Evolutionary conservation across 768 basidiomycete genomes (phyloP), one percentile per base, ranked within the genome.

Genomic region (Gloeopeniophorella convolvens): DNA sequence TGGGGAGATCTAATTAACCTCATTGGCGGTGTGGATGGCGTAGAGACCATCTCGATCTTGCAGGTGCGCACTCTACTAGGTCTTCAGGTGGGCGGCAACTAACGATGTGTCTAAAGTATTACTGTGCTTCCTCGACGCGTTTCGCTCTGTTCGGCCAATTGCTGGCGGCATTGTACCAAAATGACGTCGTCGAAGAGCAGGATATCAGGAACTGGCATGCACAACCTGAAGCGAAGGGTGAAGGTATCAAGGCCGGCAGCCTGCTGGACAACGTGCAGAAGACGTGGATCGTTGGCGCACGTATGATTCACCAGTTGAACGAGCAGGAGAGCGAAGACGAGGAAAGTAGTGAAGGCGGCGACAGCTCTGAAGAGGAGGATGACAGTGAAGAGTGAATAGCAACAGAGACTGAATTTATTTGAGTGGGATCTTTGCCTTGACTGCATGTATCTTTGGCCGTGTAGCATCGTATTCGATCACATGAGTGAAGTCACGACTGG

Each of bases 141-240:
- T 65, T 80, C 59, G 72, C 79, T 15, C 71, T 91, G 50, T 98
- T 96, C 65, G 88, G 87, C 3, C 81, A 88, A 60, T 78, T 95
- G 48, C 77, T 98, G 20, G 85, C 85, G 26, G 83, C 84, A 3
- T 71, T 93, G 12, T 99, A 97, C 66, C 88, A 95, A 62, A 75
- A 77, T n/a, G 95, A 99, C 64, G 78, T 96, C 37, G 82, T 96
- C 2, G 88, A 89, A 42, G 92, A 93, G 60, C 86, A 90, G 43
- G 85, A 91, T 56, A 85, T 97, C 57, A 80, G 89, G n/a, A 73
- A 70, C 42, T 99, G 95, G 95, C 83, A 93, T 65, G 70, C 65
- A 45, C 72, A 69, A 42, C 74, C 78, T 20, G 68, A 62, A 41
- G 78, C 82, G 24, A 75, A 72, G 62, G 86, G 76, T 27, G 71